Base-by-base conservation (phyloP, 495 filamentous ascomycete species). In the Stereocaulon alpinum region DNA sequence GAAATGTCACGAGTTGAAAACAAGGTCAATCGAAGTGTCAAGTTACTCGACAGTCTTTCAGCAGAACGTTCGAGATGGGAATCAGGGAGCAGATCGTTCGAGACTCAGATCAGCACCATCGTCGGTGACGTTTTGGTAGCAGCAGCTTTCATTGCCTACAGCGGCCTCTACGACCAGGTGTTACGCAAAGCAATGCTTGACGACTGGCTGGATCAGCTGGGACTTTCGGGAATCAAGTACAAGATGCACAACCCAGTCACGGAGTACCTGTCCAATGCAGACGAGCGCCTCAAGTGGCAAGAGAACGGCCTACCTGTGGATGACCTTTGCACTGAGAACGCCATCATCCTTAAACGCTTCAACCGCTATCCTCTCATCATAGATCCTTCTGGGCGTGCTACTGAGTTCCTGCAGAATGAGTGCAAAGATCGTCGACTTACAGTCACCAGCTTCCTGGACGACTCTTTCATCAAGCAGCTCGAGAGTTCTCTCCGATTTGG, bases 301-400 rank as follows among this genome's bases (percentile, higher is more conserved):
- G 85, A 86, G 57, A 85, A 96, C 69, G 86, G 86, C n/a, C 76
- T 99, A 30, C 93, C 93, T 11, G 94, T 96, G n/a, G 93, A 99
- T 67, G 94, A 99, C 67, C 82, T 99, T 32, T 97, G 94, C 76
- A 99, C 93, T 0, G 93, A 99, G 69, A 99, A 99, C 66, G 93
- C 93, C 55, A 96, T 99, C 65, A 85, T 99, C 61, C 78, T 99
- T 56, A 91, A 96, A 75, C 80, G 92, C 43, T 99, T 95, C 81
- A 97, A 99, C 77, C 82, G 93, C 59, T 99, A 99, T 70, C 93
- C 93, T 32, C 79, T 99, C 49, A 97, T 99, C 68, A 95, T 99
- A 68, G 93, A 99, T 70, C 93, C 93, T 3, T 96, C 93, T 22
- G 93, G 93, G 27, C 85, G 94, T 37, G 87, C 89, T 41, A 91